A percentile compares a stretch with the other conserved stretches of the same genome.
phyloP scores from a whole-genome alignment of 192 early-diverging fungal genomes.

The Coemansia sp. region DNA sequence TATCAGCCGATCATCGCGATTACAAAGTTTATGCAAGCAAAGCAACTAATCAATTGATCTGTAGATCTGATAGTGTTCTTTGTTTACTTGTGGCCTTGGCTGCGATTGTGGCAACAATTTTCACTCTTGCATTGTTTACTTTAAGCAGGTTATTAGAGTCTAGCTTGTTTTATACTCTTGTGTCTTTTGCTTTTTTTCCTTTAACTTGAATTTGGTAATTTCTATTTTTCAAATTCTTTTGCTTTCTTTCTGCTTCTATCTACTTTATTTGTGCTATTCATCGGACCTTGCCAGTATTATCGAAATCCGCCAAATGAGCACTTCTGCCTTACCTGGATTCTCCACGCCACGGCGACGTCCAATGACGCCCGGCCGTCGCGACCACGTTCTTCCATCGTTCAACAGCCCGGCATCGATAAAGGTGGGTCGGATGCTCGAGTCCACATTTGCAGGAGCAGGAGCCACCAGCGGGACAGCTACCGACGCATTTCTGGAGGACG shows the following conservation, averaged over 20 bases:
- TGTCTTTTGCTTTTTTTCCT: background rate
- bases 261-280: background rate
- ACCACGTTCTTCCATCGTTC: slow-evolving; percentile 44
- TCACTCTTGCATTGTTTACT: background rate
- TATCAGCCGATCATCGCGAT: background rate
- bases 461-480: background rate
- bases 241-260: background rate
- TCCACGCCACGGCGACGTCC: slow-evolving; percentile 49
- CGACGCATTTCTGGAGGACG: slow-evolving; percentile 21
- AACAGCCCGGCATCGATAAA: slow-evolving; percentile 46
- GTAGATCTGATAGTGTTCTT: background rate
- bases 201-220: background rate
- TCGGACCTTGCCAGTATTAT: background rate
- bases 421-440: slow-evolving; percentile 37
- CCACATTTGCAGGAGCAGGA: slow-evolving; percentile 10
- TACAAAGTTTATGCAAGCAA: background rate
- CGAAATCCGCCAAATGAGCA: background rate
- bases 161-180: background rate
- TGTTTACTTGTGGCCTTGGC: background rate
- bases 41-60: background rate
- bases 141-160: background rate
- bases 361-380: slow-evolving; percentile 47
- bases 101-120: background rate
- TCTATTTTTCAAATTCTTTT: background rate
- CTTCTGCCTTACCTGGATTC: slow-evolving; percentile 15